Percentiles rank a stretch among this genome's conserved stretches.
These are phyloP conservation scores for Fusarium sp. DNA, from an alignment of 2,329 filamentous ascomycete species.

Conservation along the genomic window DNA sequence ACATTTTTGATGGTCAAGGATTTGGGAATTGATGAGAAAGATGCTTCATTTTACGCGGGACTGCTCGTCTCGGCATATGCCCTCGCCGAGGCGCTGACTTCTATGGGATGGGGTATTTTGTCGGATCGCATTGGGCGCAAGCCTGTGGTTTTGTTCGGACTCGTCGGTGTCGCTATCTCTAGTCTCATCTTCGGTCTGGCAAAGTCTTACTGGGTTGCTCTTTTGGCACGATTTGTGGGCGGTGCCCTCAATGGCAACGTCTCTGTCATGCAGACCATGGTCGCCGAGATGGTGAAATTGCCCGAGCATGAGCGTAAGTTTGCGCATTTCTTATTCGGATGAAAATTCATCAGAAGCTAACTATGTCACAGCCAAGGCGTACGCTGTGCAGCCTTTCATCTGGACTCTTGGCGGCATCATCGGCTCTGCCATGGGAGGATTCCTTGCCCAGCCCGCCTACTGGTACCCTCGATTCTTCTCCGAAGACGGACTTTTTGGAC, in stretches of 20 bases:
- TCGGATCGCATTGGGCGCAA: conserved; percentile 74
- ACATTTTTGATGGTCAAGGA: conserved; percentile 86
- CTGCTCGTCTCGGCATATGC: conserved; percentile 88
- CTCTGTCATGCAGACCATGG: conserved; percentile 85
- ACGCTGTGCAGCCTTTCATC: conserved; percentile 88
- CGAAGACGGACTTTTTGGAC: conserved; percentile 59
- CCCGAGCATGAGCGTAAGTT: conserved; percentile 78
- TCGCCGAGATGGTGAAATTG: conserved; percentile 90
- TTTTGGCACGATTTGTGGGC: conserved; percentile 84
- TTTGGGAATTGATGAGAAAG: conserved; percentile 75
- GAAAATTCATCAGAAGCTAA: background rate
- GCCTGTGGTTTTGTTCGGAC: conserved; percentile 77
- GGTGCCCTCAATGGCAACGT: conserved; percentile 91
- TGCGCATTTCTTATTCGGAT: fast-evolving
- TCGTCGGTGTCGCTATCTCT: conserved; percentile 77
- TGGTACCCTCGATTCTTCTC: conserved; percentile 76
- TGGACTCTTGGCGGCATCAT: conserved; percentile 91
- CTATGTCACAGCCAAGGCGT: conserved; percentile 62
- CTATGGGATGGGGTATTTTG: conserved; percentile 68
- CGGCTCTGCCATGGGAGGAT: conserved; percentile 83
- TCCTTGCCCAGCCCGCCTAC: conserved; percentile 70
- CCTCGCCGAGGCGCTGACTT: conserved; percentile 85
- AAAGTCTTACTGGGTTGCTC: conserved; percentile 79
- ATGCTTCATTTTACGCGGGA: conserved; percentile 87
- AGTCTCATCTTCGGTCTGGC: conserved; percentile 89